Conservation (phyloP, 2,329 filamentous ascomycete species). For the Chaetomium globosum region DNA sequence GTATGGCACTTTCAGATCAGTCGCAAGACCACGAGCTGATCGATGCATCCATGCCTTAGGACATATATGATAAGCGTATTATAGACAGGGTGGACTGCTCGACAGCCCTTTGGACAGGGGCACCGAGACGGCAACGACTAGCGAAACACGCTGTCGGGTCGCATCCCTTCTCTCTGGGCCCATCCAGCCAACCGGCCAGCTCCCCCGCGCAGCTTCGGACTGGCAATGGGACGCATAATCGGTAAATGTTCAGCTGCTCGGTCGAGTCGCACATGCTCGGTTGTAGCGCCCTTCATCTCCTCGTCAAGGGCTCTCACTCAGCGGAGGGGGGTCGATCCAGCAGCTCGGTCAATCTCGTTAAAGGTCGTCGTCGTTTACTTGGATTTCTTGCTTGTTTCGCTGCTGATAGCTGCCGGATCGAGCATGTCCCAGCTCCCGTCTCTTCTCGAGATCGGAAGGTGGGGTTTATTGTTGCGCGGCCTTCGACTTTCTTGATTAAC, state of each 20-base stretch:
- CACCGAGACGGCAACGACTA: conserved; percentile 20
- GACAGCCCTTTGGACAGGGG: background rate
- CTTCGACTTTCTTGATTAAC: background rate
- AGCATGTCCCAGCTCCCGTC: background rate
- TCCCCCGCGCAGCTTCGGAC: background rate
- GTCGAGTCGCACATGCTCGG: background rate
- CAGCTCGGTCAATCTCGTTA: background rate
- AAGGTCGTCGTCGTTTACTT: background rate
- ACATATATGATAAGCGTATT: conserved; percentile 6
- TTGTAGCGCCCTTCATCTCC: background rate
- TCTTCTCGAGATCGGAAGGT: conserved; percentile 21
- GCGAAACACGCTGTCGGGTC: conserved; percentile 26
- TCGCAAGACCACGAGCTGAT: conserved; percentile 19
- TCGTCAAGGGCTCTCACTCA: background rate
- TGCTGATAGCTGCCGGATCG: background rate
- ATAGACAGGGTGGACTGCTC: background rate
- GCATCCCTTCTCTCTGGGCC: conserved; percentile 13
- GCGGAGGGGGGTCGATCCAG: background rate
- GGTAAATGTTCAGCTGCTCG: conserved; percentile 4
- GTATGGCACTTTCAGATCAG: conserved; percentile 25
- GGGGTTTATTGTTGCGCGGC: background rate
- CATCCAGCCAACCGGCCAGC: conserved; percentile 20
- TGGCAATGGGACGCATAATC: background rate
- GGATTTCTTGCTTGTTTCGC: background rate
- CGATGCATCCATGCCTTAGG: conserved; percentile 21